phyloP scores from a whole-genome alignment of 2,329 filamentous ascomycete genomes.

The Acrocalymma vagum region DNA sequence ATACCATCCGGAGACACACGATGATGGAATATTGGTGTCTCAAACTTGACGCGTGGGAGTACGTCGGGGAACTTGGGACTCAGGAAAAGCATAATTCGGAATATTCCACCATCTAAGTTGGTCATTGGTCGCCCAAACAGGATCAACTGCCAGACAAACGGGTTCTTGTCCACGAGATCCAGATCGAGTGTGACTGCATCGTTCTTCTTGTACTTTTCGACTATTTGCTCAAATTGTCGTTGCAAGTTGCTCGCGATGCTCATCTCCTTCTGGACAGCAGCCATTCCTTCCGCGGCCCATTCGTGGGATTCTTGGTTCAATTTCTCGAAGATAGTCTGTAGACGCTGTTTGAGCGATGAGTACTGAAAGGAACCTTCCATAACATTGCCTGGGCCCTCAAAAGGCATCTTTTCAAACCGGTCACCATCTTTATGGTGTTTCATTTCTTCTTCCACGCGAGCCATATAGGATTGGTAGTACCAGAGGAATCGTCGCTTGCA shows the following conservation, averaged over 20 bases:
- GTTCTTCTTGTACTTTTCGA: constrained; percentile 75
- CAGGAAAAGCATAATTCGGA: constrained; percentile 80
- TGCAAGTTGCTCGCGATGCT: constrained; percentile 83
- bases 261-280: constrained; percentile 69
- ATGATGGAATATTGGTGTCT: constrained; percentile 87
- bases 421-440: constrained; percentile 70
- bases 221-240: constrained; percentile 84
- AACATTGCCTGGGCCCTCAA: constrained; percentile 77
- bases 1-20: constrained; percentile 82
- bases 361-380: constrained; percentile 93
- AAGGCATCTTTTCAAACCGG: constrained; percentile 82
- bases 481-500: constrained; percentile 93
- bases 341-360: constrained; percentile 72
- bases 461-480: constrained; percentile 91
- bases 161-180: constrained; percentile 79
- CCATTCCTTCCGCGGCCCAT: constrained; percentile 77
- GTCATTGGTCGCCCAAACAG: constrained; percentile 94
- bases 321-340: constrained; percentile 72
- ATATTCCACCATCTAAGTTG: constrained; percentile 86
- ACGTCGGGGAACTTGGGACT: constrained; percentile 88
- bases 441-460: constrained; percentile 71
- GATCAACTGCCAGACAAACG: constrained; percentile 87
- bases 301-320: constrained; percentile 74
- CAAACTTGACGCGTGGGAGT: constrained; percentile 83
- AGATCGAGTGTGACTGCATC: constrained; percentile 78